Conservation (phyloP, 768 basidiomycete species). For the Xanthoconium purpureum region DNA sequence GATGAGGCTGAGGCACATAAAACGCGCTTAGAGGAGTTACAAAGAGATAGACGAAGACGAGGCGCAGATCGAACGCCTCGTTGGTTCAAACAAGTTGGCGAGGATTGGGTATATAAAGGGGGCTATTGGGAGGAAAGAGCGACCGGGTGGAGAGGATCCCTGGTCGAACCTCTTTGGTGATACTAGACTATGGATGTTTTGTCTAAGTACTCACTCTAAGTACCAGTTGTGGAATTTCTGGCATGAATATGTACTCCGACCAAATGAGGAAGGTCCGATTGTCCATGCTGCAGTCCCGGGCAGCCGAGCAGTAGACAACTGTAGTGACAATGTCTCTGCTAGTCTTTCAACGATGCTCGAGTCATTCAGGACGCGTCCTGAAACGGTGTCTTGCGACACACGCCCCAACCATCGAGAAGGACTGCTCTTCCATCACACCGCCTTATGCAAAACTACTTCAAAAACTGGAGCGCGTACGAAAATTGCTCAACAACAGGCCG, state of each 20-base stretch:
- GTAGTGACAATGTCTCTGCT: constrained; percentile 19
- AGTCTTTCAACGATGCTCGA: constrained; percentile 17
- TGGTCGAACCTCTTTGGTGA: constrained; percentile 61
- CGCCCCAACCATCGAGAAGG: constrained; percentile 45
- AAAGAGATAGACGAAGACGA: constrained; percentile 64
- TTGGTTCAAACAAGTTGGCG: constrained; percentile 72
- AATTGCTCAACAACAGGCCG: constrained; percentile 67
- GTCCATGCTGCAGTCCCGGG: not conserved
- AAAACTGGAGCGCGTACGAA: constrained; percentile 68
- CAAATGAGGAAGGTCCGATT: not conserved
- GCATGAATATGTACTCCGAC: not conserved
- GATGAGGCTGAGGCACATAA: constrained; percentile 74
- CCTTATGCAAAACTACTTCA: constrained; percentile 71
- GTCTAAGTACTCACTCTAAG: not conserved
- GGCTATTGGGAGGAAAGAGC: constrained; percentile 82
- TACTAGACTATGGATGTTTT: not conserved
- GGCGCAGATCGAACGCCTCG: constrained; percentile 60
- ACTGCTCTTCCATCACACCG: constrained; percentile 76
- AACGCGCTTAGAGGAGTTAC: constrained; percentile 66
- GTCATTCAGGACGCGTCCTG: constrained; percentile 20
- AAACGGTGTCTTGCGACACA: constrained; percentile 38
- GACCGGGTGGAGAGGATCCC: constrained; percentile 56
- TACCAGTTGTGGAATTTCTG: too few species aligned
- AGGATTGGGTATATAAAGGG: constrained; percentile 74
- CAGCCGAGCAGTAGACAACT: not conserved